These are phyloP conservation scores for Penicillium diatomitis DNA, from an alignment of 495 filamentous ascomycete species.

Conservation along the genomic window DNA sequence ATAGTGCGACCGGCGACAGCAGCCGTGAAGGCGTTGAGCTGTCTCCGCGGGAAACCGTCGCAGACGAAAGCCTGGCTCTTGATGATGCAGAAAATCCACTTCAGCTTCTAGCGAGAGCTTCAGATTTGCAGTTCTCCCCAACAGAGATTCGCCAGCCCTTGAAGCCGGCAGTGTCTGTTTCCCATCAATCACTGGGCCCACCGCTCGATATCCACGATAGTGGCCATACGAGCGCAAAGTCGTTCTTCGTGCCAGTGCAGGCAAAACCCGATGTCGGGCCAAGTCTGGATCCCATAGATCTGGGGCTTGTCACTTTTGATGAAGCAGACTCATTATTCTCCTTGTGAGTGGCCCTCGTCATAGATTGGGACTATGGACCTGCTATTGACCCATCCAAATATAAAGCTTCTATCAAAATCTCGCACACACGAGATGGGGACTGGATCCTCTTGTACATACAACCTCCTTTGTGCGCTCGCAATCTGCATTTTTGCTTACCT, in stretches of 20 bases:
- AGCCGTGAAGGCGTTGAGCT: constrained; percentile 17
- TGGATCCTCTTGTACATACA: constrained; percentile 57
- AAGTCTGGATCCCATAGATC: constrained; percentile 56
- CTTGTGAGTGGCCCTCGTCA: constrained; percentile 39
- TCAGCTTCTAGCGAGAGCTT: constrained; percentile 60
- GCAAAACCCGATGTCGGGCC: constrained; percentile 52
- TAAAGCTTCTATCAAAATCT: constrained; percentile 59
- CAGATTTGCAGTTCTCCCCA: constrained; percentile 54
- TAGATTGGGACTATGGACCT: neutral
- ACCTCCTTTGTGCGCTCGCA: constrained; percentile 53
- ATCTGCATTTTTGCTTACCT: constrained; percentile 63
- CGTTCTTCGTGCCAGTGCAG: constrained; percentile 53
- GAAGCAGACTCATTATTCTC: constrained; percentile 55
- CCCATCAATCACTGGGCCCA: constrained; percentile 4
- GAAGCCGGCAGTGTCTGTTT: constrained; percentile 9
- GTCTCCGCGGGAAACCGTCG: constrained; percentile 19
- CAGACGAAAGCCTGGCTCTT: constrained; percentile 46
- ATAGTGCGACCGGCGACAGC: constrained; percentile 13
- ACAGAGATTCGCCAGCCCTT: constrained; percentile 10
- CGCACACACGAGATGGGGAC: constrained; percentile 65
- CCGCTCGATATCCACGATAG: constrained; percentile 3
- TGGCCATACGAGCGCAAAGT: constrained; percentile 17
- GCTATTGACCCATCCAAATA: neutral
- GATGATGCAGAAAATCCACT: constrained; percentile 69
- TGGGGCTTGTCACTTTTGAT: constrained; percentile 52